A percentile compares a stretch with the other conserved stretches of the same genome.
These are phyloP conservation scores for Mycena citricolor DNA, from an alignment of 1,284 basidiomycete genomes.

Conservation along the genomic window DNA sequence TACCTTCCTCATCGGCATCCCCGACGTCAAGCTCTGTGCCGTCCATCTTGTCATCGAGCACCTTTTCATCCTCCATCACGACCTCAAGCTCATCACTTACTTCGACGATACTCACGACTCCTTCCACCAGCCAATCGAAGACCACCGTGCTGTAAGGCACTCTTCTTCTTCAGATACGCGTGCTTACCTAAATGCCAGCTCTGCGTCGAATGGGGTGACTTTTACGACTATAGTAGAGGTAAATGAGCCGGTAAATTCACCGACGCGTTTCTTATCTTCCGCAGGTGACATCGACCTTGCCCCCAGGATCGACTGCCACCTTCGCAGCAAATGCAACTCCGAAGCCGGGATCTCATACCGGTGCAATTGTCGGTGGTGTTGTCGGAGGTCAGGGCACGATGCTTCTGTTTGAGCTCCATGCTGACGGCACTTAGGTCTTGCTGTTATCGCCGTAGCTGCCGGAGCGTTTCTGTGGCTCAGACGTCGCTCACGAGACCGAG, in stretches of 20 bases:
- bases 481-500: slow-evolving; percentile 18
- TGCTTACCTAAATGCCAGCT: slow-evolving; percentile 9
- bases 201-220: slow-evolving; percentile 19
- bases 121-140: slow-evolving; percentile 6
- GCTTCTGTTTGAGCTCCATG: slow-evolving; percentile 5
- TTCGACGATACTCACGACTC: slow-evolving; percentile 17
- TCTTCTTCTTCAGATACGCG: neutral
- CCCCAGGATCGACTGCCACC: slow-evolving; percentile 19
- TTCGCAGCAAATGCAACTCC: slow-evolving; percentile 5
- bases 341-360: slow-evolving; percentile 24
- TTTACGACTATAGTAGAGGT: slow-evolving; percentile 22
- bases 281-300: slow-evolving; percentile 14
- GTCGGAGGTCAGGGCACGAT: slow-evolving; percentile 31
- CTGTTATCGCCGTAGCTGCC: slow-evolving; percentile 11
- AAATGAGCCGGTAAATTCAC: neutral
- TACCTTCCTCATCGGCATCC: neutral
- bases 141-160: slow-evolving; percentile 8
- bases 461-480: slow-evolving; percentile 14
- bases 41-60: neutral
- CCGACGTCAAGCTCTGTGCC: slow-evolving; percentile 8
- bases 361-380: slow-evolving; percentile 33
- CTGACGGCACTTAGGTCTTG: slow-evolving; percentile 8
- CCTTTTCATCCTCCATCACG: slow-evolving; percentile 7
- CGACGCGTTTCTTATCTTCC: neutral
- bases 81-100: slow-evolving; percentile 3